Conservation (phyloP, 2,329 filamentous ascomycete genomes). For the Sporothrix luriei region DNA sequence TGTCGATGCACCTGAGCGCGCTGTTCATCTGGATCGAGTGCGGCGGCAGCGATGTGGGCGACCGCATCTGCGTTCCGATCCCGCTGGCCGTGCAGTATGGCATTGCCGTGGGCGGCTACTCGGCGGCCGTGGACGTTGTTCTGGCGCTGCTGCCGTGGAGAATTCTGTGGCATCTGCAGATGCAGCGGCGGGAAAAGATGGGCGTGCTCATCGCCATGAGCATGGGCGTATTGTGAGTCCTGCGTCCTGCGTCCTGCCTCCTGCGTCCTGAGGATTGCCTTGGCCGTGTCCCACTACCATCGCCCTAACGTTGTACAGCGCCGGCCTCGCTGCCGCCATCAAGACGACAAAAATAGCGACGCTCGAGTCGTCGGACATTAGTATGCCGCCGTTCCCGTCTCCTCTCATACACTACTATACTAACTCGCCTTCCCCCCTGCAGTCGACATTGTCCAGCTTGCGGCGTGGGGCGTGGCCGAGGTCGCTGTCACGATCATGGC, state of each 20-base stretch:
- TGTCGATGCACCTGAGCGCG: slow-evolving; percentile 39
- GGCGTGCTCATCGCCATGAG: slow-evolving; percentile 43
- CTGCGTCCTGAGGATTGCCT: too few relatives aligned
- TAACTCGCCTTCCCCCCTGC: background rate
- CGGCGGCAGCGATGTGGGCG: background rate
- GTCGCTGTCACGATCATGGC: slow-evolving; percentile 44
- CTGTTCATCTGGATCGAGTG: slow-evolving; percentile 32
- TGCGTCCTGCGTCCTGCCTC: background rate
- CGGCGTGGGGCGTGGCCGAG: slow-evolving; percentile 41
- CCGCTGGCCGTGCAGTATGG: slow-evolving; percentile 37
- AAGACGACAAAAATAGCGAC: slow-evolving; percentile 29
- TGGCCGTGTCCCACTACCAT: too few relatives aligned
- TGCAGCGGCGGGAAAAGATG: slow-evolving; percentile 41
- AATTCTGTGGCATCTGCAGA: slow-evolving; percentile 40
- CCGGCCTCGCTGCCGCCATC: slow-evolving; percentile 27
- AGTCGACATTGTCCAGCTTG: slow-evolving; percentile 37
- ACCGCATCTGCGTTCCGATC: slow-evolving; percentile 35
- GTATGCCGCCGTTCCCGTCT: background rate
- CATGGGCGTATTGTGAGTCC: slow-evolving; percentile 40
- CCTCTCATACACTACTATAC: background rate
- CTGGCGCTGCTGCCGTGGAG: slow-evolving; percentile 41
- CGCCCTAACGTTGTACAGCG: slow-evolving; percentile 15
- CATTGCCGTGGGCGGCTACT: slow-evolving; percentile 38
- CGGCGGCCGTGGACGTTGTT: slow-evolving; percentile 38
- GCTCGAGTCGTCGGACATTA: slow-evolving; percentile 29